A percentile compares a stretch with the other conserved stretches of the same genome.
Conservation (phyloP, 169 alveolate genomes). For the Plasmodium malariae region DNA sequence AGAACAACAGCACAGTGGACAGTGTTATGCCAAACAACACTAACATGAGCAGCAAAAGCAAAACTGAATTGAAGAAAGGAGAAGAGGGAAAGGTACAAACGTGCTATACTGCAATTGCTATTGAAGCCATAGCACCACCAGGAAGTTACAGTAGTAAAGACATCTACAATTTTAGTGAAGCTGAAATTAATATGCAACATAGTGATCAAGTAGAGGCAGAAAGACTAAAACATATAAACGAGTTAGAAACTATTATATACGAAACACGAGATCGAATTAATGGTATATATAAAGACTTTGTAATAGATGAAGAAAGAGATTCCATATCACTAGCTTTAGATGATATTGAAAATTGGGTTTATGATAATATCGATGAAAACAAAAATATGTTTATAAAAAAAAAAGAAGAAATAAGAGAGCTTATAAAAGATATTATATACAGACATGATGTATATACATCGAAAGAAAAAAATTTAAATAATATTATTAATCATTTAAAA, state of each 20-base stretch:
- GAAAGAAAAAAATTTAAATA: slow-evolving; percentile 78
- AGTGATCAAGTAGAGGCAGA: slow-evolving; percentile 81
- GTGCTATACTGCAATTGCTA: slow-evolving; percentile 77
- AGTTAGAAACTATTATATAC: slow-evolving; percentile 83
- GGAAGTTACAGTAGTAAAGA: slow-evolving; percentile 75
- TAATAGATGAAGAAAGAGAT: slow-evolving; percentile 78
- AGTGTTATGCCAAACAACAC: slow-evolving; percentile 8
- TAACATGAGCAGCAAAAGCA: slow-evolving; percentile 4
- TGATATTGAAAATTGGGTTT: slow-evolving; percentile 83
- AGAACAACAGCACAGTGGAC: slow-evolving; percentile 45
- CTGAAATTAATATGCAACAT: slow-evolving; percentile 78
- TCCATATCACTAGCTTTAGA: slow-evolving; percentile 71
- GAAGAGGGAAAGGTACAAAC: slow-evolving; percentile 78
- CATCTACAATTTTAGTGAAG: slow-evolving; percentile 68
- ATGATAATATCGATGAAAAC: slow-evolving; percentile 82
- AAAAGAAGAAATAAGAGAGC: slow-evolving; percentile 68
- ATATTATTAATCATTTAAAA: slow-evolving; percentile 73
- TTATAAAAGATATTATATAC: slow-evolving; percentile 76
- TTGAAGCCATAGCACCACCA: slow-evolving; percentile 70
- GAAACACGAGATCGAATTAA: slow-evolving; percentile 79
- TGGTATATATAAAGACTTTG: slow-evolving; percentile 82
- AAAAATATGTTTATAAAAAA: slow-evolving; percentile 77
- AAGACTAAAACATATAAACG: slow-evolving; percentile 81
- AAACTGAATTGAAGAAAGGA: slow-evolving; percentile 76
- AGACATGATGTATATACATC: slow-evolving; percentile 73